Conservation (phyloP, 2,329 filamentous ascomycete genomes). For the Diaporthe humulicola region DNA sequence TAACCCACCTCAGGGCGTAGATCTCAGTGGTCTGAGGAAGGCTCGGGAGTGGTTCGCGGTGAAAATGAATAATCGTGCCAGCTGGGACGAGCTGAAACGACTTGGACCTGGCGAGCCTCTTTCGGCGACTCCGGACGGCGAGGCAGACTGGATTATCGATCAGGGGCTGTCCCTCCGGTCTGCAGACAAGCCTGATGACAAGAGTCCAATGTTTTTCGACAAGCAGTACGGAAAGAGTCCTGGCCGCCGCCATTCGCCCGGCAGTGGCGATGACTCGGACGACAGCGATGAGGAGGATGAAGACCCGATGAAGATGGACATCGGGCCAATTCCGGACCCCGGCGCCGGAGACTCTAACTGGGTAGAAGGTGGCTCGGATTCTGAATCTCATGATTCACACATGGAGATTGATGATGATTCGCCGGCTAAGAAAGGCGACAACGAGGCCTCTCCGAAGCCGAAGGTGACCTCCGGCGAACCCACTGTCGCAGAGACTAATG, state of each 20-base stretch:
- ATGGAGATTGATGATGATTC: not conserved
- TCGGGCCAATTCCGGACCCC: conserved; percentile 32
- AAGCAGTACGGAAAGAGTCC: conserved; percentile 22
- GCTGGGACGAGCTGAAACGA: conserved; percentile 35
- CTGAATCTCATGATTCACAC: conserved; percentile 4
- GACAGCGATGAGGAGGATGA: conserved; percentile 29
- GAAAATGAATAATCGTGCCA: conserved; percentile 38
- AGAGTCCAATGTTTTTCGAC: conserved; percentile 32
- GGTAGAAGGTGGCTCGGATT: conserved; percentile 30
- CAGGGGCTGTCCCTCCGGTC: conserved; percentile 35
- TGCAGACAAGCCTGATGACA: conserved; percentile 29
- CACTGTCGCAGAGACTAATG: not conserved
- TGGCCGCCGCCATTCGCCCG: not conserved
- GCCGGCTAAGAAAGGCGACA: not conserved
- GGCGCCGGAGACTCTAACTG: conserved; percentile 34
- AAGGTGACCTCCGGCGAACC: not conserved
- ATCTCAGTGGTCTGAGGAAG: conserved; percentile 29
- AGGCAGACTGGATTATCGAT: conserved; percentile 20
- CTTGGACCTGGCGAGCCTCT: conserved; percentile 38
- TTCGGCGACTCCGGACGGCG: conserved; percentile 27
- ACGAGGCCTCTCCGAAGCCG: not conserved
- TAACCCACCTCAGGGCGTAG: conserved; percentile 30
- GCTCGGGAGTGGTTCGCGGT: conserved; percentile 38
- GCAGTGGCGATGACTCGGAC: conserved; percentile 10
- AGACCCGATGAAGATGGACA: conserved; percentile 37